Evolutionary conservation across 768 basidiomycete species (phyloP).

Genomic region (Tricholoma saponaceum): DNA sequence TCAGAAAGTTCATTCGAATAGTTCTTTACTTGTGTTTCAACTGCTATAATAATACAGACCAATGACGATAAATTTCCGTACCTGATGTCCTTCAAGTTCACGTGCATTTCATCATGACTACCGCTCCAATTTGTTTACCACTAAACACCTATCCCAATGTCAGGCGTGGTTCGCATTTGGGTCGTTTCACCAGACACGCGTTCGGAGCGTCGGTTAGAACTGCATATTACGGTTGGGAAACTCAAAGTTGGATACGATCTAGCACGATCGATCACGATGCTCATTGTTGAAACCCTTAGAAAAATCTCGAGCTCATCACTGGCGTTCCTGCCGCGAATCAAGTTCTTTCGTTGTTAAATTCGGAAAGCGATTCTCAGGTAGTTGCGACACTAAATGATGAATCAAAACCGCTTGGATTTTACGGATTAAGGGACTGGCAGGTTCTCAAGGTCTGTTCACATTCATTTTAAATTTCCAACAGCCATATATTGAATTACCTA

Average conservation of each 20-base stretch:
- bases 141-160: too few relatives aligned
- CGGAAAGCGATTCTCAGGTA: constrained; percentile 46
- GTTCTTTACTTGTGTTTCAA: too few relatives aligned
- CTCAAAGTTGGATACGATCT: constrained; percentile 61
- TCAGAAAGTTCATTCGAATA: too few relatives aligned
- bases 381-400: constrained; percentile 64
- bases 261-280: constrained; percentile 9
- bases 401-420: constrained; percentile 63
- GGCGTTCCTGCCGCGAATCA: constrained; percentile 81
- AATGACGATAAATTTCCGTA: too few relatives aligned
- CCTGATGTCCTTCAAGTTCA: background rate
- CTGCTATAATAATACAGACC: too few relatives aligned
- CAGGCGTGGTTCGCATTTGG: constrained; percentile 41
- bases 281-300: constrained; percentile 33
- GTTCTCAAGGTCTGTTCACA: constrained; percentile 63
- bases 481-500: constrained; percentile 23
- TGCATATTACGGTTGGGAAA: constrained; percentile 65
- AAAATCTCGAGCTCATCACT: constrained; percentile 87
- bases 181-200: constrained; percentile 86
- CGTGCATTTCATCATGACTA: background rate
- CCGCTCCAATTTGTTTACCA: too few relatives aligned
- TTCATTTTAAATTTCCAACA: background rate
- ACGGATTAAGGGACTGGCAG: constrained; percentile 72
- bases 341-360: constrained; percentile 55
- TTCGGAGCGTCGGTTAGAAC: constrained; percentile 84